A percentile compares a stretch with the other conserved stretches of the same genome.
phyloP scores from a whole-genome alignment of 78 protist species.

The Pigoraptor vietnamica region DNA sequence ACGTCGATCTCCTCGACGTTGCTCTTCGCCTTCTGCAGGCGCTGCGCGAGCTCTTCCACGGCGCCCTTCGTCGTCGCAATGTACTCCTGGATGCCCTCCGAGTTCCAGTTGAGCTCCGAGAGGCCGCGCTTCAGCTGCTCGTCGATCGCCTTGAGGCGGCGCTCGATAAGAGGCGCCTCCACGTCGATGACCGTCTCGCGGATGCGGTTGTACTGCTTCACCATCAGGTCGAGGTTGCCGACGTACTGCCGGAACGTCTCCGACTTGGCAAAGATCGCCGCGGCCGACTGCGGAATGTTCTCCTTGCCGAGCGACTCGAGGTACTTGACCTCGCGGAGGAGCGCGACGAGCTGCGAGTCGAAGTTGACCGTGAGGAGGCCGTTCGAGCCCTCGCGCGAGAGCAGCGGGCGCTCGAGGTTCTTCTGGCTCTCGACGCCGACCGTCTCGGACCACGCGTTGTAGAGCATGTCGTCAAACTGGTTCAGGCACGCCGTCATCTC shows the following conservation, averaged over 20 bases:
- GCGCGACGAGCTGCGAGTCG: constrained; percentile 49
- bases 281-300: constrained; percentile 7
- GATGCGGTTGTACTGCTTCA: constrained; percentile 53
- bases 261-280: not conserved
- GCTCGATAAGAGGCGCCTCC: constrained; percentile 63
- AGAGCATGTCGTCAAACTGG: not conserved
- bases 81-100: constrained; percentile 27
- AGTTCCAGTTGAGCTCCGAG: constrained; percentile 10
- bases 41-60: not conserved
- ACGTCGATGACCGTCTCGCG: constrained; percentile 37
- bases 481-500: not conserved
- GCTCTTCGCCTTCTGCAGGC: not conserved
- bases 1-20: constrained; percentile 3
- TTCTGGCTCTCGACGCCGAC: not conserved
- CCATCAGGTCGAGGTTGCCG: constrained; percentile 48
- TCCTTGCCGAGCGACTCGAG: constrained; percentile 32
- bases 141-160: constrained; percentile 42
- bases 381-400: constrained; percentile 13
- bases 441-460: not conserved
- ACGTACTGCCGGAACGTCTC: constrained; percentile 13
- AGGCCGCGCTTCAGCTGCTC: constrained; percentile 40
- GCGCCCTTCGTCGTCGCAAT: not conserved
- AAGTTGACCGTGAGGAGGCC: constrained; percentile 58
- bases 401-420: constrained; percentile 29
- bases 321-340: constrained; percentile 68